Evolutionary conservation across 257 asterid species (phyloP).

Genomic region (Pogostemon cablin): DNA sequence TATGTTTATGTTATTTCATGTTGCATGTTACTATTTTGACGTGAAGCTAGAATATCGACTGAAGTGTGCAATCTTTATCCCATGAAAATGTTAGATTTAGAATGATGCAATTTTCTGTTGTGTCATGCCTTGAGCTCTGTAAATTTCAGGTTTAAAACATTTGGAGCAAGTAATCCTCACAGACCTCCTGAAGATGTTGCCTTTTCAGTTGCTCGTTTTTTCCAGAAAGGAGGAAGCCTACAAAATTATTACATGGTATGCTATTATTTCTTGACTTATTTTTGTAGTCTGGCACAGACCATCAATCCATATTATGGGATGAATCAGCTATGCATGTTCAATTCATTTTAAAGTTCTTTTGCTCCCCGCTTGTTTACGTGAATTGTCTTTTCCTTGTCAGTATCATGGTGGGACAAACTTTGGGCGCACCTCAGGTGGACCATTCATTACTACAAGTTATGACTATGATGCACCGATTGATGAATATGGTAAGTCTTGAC

Average conservation of each 20-base stretch:
- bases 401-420: conserved; percentile 98
- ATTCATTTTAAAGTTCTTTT: conserved; percentile 12
- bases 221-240: conserved; percentile 92
- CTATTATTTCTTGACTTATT: background rate
- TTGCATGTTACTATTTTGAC: conserved; percentile 12
- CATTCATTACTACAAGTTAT: conserved; percentile 91
- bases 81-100: conserved; percentile 16
- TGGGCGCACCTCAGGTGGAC: conserved; percentile 98
- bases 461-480: conserved; percentile 98
- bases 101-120: conserved; percentile 4
- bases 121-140: conserved; percentile 25
- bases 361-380: conserved; percentile 19
- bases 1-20: conserved; percentile 7
- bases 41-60: conserved; percentile 11
- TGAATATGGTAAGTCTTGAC: conserved; percentile 68
- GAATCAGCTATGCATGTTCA: conserved; percentile 1
- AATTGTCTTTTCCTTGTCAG: conserved; percentile 42
- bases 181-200: conserved; percentile 96
- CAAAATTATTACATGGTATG: conserved; percentile 94
- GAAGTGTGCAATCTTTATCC: background rate
- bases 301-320: conserved; percentile 7
- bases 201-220: conserved; percentile 88
- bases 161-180: conserved; percentile 89
- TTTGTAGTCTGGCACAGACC: conserved; percentile 8
- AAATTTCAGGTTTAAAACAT: conserved; percentile 73